A percentile compares a stretch with the other conserved stretches of the same genome.
Conservation (phyloP, 805 yeast genomes). For the Barnettozyma populi region DNA sequence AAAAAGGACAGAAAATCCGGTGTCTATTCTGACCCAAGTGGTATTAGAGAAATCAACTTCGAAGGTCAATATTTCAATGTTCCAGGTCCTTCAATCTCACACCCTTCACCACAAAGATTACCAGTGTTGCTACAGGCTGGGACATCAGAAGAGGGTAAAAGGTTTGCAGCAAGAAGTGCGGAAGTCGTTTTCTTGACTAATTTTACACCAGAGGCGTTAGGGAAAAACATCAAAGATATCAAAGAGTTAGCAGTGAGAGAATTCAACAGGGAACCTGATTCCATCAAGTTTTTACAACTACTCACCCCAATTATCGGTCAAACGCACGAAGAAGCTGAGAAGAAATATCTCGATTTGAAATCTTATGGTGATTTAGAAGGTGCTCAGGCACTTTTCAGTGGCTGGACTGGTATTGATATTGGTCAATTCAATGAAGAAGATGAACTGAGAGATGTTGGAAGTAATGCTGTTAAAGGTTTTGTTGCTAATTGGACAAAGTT, state of each 20-base stretch:
- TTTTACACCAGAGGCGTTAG: slow-evolving; percentile 1
- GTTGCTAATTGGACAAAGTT: slow-evolving; percentile 24
- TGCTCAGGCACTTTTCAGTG: slow-evolving; percentile 35
- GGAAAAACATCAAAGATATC: slow-evolving; percentile 25
- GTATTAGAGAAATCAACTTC: slow-evolving; percentile 33
- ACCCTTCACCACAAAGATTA: slow-evolving; percentile 36
- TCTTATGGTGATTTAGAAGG: slow-evolving; percentile 29
- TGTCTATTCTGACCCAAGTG: slow-evolving; percentile 28
- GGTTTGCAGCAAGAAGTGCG: slow-evolving; percentile 39
- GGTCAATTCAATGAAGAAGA: slow-evolving; percentile 29
- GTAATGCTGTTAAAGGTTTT: slow-evolving; percentile 14
- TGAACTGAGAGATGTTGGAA: slow-evolving; percentile 26
- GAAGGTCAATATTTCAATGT: slow-evolving; percentile 21
- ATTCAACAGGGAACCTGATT: slow-evolving; percentile 28
- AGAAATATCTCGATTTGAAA: slow-evolving; percentile 7
- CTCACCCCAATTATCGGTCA: slow-evolving; percentile 31
- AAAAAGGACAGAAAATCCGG: slow-evolving; percentile 21
- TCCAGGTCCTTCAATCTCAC: slow-evolving; percentile 33
- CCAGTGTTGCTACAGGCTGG: slow-evolving; percentile 39
- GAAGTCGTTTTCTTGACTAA: slow-evolving; percentile 26
- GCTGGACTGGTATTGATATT: slow-evolving; percentile 38
- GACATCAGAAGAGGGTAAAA: slow-evolving; percentile 34
- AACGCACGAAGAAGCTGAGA: slow-evolving; percentile 36
- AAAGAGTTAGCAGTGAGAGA: slow-evolving; percentile 26
- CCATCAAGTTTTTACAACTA: slow-evolving; percentile 32